Base-by-base conservation (phyloP, 371 early-diverging fungal species). In the Syncephalastrum monosporum region DNA sequence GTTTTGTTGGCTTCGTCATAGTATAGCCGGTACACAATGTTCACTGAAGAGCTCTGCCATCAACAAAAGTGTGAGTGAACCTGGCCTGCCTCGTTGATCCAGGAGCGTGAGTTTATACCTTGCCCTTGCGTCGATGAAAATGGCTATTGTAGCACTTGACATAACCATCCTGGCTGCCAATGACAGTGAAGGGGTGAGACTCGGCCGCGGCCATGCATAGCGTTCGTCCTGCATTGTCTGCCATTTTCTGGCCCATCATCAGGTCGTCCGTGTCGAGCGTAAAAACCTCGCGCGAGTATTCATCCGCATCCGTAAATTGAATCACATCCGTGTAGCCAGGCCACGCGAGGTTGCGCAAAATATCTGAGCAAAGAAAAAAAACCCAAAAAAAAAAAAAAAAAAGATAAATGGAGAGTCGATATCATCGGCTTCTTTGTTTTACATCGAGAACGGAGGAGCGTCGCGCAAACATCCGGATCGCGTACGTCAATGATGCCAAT, bases 391-490 rank as follows among this genome's bases (percentile, higher is more conserved):
- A 29, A 23, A 15, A 16, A 25, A 46, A 27, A 38, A 14, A 17
- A 15, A 45, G 1, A 55, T 12, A 8, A 24, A 5, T 5, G 24
- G 2, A 29, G 14, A 13, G 8, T 7, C 7, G 33, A 38, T 19
- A 46, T 50, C 42, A 8, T 43, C 15, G 29, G n/a, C 42, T 42
- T 50, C 23, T 21, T 27, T 2, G 27, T 10, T 50, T 54, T 55
- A 65, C 65, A 48, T 56, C 66, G 61, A 27, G 21, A 21, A 13
- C 66, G 61, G n/a, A 21, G 29, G 4, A 57, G 45, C 10, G 48
- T 7, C 16, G 58, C 58, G 6, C 42, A 44, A 16, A 56, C 23
- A 21, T 14, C 33, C 1, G 66, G 61, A 47, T 66, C 66, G 13
- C 50, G 57, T 5, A 48, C 53, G 19, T 66, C 54, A 42, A 45